Conservation (phyloP, 2,329 filamentous ascomycete genomes). For the Fusarium sp. region DNA sequence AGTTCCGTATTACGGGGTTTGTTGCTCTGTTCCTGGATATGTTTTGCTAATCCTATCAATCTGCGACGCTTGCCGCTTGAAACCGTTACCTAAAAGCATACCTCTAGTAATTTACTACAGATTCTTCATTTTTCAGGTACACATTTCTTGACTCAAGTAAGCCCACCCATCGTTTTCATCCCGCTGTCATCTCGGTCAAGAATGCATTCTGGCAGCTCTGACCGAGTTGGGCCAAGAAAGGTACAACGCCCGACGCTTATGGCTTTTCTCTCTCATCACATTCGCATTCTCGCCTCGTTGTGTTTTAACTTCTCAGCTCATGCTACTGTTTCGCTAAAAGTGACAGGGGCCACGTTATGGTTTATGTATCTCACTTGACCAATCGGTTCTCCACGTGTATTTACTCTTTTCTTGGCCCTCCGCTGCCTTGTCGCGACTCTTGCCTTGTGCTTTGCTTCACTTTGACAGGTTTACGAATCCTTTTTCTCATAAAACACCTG, state of each 20-base stretch:
- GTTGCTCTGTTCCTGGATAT: slow-evolving; percentile 25
- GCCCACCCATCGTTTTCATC: slow-evolving; percentile 1
- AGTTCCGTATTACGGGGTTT: slow-evolving; percentile 31
- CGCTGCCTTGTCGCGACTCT: slow-evolving; percentile 5
- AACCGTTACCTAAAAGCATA: slow-evolving; percentile 31
- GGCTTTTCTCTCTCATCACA: slow-evolving; percentile 9
- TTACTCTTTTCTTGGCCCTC: slow-evolving; percentile 10
- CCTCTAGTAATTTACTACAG: slow-evolving; percentile 1
- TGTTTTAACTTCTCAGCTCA: slow-evolving; percentile 9
- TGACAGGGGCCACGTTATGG: slow-evolving; percentile 24
- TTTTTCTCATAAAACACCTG: not conserved
- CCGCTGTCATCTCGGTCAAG: slow-evolving; percentile 17
- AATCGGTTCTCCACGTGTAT: slow-evolving; percentile 39
- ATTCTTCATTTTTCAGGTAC: not conserved
- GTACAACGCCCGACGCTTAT: slow-evolving; percentile 9
- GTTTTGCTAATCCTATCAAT: slow-evolving; percentile 33
- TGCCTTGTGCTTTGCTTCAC: slow-evolving; percentile 4
- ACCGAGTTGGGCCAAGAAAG: slow-evolving; percentile 23
- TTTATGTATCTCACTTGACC: slow-evolving; percentile 12
- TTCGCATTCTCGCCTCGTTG: slow-evolving; percentile 10
- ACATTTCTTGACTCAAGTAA: slow-evolving; percentile 3
- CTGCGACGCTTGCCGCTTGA: slow-evolving; percentile 25
- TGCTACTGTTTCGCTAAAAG: slow-evolving; percentile 20
- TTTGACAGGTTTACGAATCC: slow-evolving; percentile 4
- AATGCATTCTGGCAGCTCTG: slow-evolving; percentile 13